These are phyloP conservation scores for Hypoxylon intermedium DNA, from an alignment of 495 filamentous ascomycete genomes.

Conservation along the genomic window DNA sequence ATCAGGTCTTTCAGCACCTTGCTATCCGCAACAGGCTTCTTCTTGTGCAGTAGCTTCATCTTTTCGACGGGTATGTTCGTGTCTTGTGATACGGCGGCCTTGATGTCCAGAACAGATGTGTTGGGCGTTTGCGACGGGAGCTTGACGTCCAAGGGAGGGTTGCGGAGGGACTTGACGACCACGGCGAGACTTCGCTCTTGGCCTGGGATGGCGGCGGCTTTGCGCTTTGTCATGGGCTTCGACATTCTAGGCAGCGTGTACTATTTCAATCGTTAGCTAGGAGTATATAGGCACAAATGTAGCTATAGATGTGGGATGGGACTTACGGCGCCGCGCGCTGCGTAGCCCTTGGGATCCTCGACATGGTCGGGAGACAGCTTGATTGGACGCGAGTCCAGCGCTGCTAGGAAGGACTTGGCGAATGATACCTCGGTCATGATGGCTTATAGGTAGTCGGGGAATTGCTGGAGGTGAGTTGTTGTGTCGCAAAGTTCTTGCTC, in stretches of 20 bases:
- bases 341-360: conserved; percentile 77
- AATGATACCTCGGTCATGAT: conserved; percentile 87
- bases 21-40: conserved; percentile 78
- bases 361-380: conserved; percentile 86
- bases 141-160: conserved; percentile 67
- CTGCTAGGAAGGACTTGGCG: conserved; percentile 79
- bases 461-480: conserved; percentile 6
- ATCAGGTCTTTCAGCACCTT: conserved; percentile 68
- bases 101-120: conserved; percentile 77
- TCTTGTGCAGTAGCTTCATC: conserved; percentile 81
- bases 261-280: conserved; percentile 36
- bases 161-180: conserved; percentile 75
- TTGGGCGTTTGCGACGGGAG: conserved; percentile 65
- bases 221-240: conserved; percentile 58
- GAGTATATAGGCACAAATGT: too few relatives aligned
- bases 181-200: conserved; percentile 62
- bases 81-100: conserved; percentile 62
- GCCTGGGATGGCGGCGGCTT: conserved; percentile 46
- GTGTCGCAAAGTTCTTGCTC: conserved; percentile 8
- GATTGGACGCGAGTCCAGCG: conserved; percentile 75
- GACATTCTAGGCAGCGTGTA: conserved; percentile 58
- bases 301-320: conserved; percentile 2
- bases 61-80: conserved; percentile 66
- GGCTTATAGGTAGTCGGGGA: conserved; percentile 1
- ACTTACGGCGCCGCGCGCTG: conserved; percentile 73